Conservation (phyloP, 1,139 yeast species). For the Sugiyamaella neomexicana region DNA sequence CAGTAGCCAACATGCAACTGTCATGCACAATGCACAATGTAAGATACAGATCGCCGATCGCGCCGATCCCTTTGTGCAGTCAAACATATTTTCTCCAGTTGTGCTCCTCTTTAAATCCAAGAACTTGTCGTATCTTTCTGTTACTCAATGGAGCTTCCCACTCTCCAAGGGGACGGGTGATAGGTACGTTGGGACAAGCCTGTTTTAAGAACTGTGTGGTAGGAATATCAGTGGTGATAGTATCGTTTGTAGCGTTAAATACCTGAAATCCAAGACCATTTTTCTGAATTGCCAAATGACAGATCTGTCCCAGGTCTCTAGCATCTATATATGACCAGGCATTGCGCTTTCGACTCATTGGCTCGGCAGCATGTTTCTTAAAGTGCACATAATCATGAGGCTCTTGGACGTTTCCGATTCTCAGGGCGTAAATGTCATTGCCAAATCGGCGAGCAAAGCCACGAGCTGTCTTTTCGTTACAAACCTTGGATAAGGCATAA, state of each 20-base stretch:
- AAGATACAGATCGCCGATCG: too few species aligned
- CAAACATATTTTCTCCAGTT: constrained; percentile 22
- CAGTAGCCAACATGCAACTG: too few species aligned
- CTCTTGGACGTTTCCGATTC: constrained; percentile 22
- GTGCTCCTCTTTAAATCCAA: constrained; percentile 25
- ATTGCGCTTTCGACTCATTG: constrained; percentile 21
- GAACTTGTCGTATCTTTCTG: constrained; percentile 21
- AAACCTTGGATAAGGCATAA: constrained; percentile 28
- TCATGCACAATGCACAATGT: too few species aligned
- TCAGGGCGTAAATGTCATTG: constrained; percentile 20
- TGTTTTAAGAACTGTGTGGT: constrained; percentile 20
- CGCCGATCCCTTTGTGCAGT: neutral
- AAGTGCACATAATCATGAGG: constrained; percentile 21
- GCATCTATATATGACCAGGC: constrained; percentile 26
- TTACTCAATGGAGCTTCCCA: constrained; percentile 25
- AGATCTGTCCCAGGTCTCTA: constrained; percentile 24
- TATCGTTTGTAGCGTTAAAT: constrained; percentile 24
- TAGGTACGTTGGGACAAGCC: constrained; percentile 21
- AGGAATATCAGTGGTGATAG: constrained; percentile 22
- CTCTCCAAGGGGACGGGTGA: constrained; percentile 19
- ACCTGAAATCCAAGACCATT: constrained; percentile 24
- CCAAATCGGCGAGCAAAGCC: constrained; percentile 25
- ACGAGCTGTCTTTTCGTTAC: constrained; percentile 27
- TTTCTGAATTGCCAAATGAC: constrained; percentile 21
- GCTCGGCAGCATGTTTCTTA: constrained; percentile 14